Evolutionary conservation across 805 yeast genomes (phyloP).

Genomic region (Wickerhamomyces hampshirensis): DNA sequence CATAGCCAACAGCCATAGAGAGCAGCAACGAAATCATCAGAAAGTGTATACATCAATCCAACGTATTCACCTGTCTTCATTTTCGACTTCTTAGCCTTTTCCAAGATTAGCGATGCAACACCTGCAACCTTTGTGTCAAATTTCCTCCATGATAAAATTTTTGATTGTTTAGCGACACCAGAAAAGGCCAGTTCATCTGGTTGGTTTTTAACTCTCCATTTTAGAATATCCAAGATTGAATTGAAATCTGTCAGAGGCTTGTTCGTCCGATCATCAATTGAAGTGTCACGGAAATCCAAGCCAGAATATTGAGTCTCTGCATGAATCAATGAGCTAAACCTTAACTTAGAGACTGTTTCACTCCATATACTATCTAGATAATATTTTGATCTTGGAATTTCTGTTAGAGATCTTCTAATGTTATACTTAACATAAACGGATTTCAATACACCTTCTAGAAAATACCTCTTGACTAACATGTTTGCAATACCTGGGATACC

Average conservation of each 20-base stretch:
- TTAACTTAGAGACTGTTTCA: slow-evolving; percentile 44
- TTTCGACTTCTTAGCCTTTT: slow-evolving; percentile 63
- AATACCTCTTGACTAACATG: slow-evolving; percentile 72
- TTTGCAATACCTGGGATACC: slow-evolving; percentile 93
- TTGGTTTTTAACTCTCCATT: slow-evolving; percentile 68
- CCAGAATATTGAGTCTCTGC: slow-evolving; percentile 76
- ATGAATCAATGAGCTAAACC: slow-evolving; percentile 55
- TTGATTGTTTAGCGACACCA: slow-evolving; percentile 36
- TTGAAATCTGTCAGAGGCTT: slow-evolving; percentile 70
- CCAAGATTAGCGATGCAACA: slow-evolving; percentile 64
- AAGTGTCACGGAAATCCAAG: slow-evolving; percentile 68
- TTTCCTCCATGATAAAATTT: slow-evolving; percentile 70
- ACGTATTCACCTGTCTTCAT: slow-evolving; percentile 68
- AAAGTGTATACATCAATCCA: slow-evolving; percentile 76
- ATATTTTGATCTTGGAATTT: slow-evolving; percentile 72
- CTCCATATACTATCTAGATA: slow-evolving; percentile 83
- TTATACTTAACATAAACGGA: slow-evolving; percentile 81
- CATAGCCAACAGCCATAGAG: slow-evolving; percentile 81
- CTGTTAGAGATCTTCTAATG: slow-evolving; percentile 54
- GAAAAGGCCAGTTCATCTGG: slow-evolving; percentile 78
- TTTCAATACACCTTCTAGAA: slow-evolving; percentile 72
- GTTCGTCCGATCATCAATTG: slow-evolving; percentile 73
- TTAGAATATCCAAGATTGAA: slow-evolving; percentile 66
- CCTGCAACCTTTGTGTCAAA: slow-evolving; percentile 75
- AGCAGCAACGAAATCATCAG: slow-evolving; percentile 82